These are phyloP conservation scores for Xerophyta viscosa DNA, from an alignment of 106 monocot genomes.

Conservation along the genomic window DNA sequence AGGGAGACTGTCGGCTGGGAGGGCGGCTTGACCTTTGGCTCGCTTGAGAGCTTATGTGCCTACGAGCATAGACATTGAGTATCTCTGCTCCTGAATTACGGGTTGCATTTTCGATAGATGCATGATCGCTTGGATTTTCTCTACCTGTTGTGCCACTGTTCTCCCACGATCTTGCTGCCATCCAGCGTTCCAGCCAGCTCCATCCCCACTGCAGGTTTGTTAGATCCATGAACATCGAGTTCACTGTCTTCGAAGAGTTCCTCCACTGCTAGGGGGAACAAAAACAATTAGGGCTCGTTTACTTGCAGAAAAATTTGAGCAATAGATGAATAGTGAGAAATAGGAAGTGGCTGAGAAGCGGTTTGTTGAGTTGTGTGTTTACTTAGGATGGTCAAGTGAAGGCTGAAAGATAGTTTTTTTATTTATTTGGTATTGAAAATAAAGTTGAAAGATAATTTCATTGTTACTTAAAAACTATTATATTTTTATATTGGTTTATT, in stretches of 20 bases:
- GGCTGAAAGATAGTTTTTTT: not conserved
- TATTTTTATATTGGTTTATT: too few relatives aligned
- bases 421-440: not conserved
- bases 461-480: too few relatives aligned
- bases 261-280: constrained; percentile 49
- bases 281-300: too few relatives aligned
- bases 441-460: too few relatives aligned
- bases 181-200: constrained; percentile 99
- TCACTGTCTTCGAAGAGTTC: constrained; percentile 40
- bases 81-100: constrained; percentile 7
- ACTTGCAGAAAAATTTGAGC: too few relatives aligned
- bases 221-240: constrained; percentile 51
- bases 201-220: constrained; percentile 83
- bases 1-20: constrained; percentile 36
- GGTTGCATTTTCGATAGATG: constrained; percentile 24
- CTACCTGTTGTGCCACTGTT: constrained; percentile 13
- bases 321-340: too few relatives aligned
- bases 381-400: too few relatives aligned
- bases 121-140: constrained; percentile 17
- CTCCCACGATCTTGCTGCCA: constrained; percentile 82
- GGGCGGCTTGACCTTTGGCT: constrained; percentile 17
- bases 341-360: too few relatives aligned
- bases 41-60: constrained; percentile 10
- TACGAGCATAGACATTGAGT: constrained; percentile 17
- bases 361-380: too few relatives aligned